phyloP scores from a whole-genome alignment of 306 rosid genomes.

The Medicago arabica region DNA sequence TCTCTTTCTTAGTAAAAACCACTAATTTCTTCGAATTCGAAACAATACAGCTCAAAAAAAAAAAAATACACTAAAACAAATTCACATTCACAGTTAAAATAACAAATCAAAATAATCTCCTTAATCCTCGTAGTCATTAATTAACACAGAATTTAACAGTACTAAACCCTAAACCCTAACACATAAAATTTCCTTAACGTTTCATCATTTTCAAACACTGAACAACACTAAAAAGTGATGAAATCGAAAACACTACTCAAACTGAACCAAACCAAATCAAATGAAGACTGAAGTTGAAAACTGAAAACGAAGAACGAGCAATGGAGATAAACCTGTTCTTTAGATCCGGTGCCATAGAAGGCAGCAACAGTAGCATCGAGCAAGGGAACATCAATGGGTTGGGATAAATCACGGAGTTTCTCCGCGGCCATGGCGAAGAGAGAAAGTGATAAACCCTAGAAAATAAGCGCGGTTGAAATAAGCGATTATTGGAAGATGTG shows the following conservation, averaged over 20 bases:
- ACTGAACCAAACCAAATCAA: background rate
- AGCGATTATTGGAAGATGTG: conserved; percentile 27
- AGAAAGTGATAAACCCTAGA: conserved; percentile 55
- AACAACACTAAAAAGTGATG: background rate
- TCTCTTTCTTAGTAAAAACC: background rate
- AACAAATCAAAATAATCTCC: background rate
- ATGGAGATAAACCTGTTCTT: conserved; percentile 68
- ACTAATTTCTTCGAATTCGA: background rate
- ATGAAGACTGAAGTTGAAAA: background rate
- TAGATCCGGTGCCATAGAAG: conserved; percentile 99
- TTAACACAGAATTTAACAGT: background rate
- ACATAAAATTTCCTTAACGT: background rate
- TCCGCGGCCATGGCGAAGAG: conserved; percentile 82
- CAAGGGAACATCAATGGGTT: conserved; percentile 82
- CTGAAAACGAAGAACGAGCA: background rate
- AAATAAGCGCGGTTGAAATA: conserved; percentile 28
- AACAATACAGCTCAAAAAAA: background rate
- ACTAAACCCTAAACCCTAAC: background rate
- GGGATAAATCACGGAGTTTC: conserved; percentile 90
- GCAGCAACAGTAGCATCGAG: conserved; percentile 99
- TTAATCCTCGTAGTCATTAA: background rate
- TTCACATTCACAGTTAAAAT: background rate
- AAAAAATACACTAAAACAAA: background rate
- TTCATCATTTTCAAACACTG: background rate
- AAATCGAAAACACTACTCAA: background rate